Evolutionary conservation across 2,329 filamentous ascomycete species (phyloP).

Genomic region (Sporothrix inflata): DNA sequence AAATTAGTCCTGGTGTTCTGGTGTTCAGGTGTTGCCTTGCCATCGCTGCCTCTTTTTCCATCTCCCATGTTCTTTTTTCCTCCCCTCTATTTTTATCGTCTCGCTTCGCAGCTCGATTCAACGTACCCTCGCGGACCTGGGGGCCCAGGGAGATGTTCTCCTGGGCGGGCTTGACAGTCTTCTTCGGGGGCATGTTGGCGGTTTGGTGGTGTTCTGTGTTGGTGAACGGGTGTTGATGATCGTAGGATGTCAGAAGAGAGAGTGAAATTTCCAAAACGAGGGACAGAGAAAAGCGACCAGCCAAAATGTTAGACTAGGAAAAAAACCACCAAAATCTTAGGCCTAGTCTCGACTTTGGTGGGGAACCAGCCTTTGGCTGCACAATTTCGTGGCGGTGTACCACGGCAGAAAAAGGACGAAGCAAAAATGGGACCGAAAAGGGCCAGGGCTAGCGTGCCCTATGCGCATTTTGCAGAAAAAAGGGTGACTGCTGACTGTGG

Average conservation of each 20-base stretch:
- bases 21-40: neutral
- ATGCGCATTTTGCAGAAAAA: slow-evolving; percentile 5
- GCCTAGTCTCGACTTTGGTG: slow-evolving; percentile 27
- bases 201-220: slow-evolving; percentile 38
- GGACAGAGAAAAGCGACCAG: slow-evolving; percentile 24
- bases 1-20: neutral
- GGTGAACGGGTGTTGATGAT: slow-evolving; percentile 37
- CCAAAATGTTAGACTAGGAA: slow-evolving; percentile 13
- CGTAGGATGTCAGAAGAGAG: slow-evolving; percentile 19
- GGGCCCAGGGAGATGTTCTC: slow-evolving; percentile 99
- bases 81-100: neutral
- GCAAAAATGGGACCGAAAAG: neutral
- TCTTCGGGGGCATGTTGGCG: slow-evolving; percentile 90
- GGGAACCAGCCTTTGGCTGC: neutral
- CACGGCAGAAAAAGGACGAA: slow-evolving; percentile 26
- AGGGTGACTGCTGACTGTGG: neutral
- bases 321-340: slow-evolving; percentile 34
- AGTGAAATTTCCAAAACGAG: slow-evolving; percentile 20
- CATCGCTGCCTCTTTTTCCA: neutral
- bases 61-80: too few relatives aligned
- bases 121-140: slow-evolving; percentile 90
- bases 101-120: neutral
- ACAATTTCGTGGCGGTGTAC: slow-evolving; percentile 28
- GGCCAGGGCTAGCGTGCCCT: slow-evolving; percentile 34
- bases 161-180: slow-evolving; percentile 78